phyloP scores from a whole-genome alignment of 2,329 filamentous ascomycete genomes.

The Sclerotinia subarctica region DNA sequence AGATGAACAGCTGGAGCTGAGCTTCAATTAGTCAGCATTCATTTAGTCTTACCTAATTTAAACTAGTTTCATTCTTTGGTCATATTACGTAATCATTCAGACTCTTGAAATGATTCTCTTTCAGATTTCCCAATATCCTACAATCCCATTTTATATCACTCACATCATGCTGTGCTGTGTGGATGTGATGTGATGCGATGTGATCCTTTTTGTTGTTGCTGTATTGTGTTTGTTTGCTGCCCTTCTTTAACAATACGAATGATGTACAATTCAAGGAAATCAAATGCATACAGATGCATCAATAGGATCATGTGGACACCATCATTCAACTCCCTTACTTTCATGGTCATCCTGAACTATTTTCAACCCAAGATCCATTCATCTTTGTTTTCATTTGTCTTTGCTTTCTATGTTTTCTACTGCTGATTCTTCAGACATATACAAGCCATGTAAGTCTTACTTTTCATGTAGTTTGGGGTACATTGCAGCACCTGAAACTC shows the following conservation, averaged over 20 bases:
- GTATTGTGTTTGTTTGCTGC: conserved; percentile 9
- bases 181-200: neutral
- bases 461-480: neutral
- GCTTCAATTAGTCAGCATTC: neutral
- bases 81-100: neutral
- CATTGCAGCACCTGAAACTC: conserved; percentile 10
- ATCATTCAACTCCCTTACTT: neutral
- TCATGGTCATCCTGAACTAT: conserved; percentile 2
- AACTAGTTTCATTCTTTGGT: neutral
- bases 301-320: conserved; percentile 2
- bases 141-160: neutral
- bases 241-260: neutral
- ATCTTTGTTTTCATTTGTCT: neutral
- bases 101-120: neutral
- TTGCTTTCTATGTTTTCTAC: neutral
- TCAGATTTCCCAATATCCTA: neutral
- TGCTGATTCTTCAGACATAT: neutral
- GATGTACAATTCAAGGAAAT: conserved; percentile 2
- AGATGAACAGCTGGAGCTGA: neutral
- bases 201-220: neutral
- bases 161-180: neutral
- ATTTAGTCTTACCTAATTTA: neutral
- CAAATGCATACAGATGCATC: neutral
- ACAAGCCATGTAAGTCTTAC: neutral
- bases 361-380: conserved; percentile 3